Evolutionary conservation across 2,329 filamentous ascomycete species (phyloP).

Genomic region (Fusarium stilboides): DNA sequence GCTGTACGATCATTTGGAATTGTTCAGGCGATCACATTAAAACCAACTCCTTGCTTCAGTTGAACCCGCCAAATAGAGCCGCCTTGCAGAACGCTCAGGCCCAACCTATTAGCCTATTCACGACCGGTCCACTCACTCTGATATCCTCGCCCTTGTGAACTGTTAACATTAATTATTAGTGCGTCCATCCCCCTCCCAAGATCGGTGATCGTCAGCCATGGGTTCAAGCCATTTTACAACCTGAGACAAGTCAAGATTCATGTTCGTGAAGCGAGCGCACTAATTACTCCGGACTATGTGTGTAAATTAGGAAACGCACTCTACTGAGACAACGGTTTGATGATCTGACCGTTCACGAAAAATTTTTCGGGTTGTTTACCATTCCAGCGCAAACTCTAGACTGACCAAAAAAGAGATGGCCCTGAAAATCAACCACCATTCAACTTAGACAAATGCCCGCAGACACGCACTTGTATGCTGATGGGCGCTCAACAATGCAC

Average conservation of each 20-base stretch:
- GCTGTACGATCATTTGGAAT: conserved; percentile 15
- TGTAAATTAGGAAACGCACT: conserved; percentile 41
- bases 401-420: conserved; percentile 3
- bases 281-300: conserved; percentile 25
- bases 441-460: conserved; percentile 3
- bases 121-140: conserved; percentile 27
- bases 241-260: conserved; percentile 40
- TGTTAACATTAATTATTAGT: conserved; percentile 1
- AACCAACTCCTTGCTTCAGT: conserved; percentile 42
- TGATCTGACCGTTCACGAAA: conserved; percentile 21
- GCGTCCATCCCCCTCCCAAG: not conserved
- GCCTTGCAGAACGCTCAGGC: conserved; percentile 47
- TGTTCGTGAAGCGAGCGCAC: conserved; percentile 15
- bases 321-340: conserved; percentile 33
- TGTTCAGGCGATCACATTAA: conserved; percentile 28
- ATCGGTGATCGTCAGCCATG: conserved; percentile 30
- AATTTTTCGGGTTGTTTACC: conserved; percentile 40
- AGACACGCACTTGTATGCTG: conserved; percentile 32
- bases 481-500: conserved; percentile 24
- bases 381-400: conserved; percentile 36
- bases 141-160: conserved; percentile 13
- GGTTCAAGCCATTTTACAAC: conserved; percentile 11
- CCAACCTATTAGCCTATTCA: conserved; percentile 1
- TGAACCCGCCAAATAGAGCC: conserved; percentile 29
- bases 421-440: conserved; percentile 15